These are phyloP conservation scores for Chrysoporthe cubensis DNA, from an alignment of 2,329 filamentous ascomycete species.

Conservation along the genomic window DNA sequence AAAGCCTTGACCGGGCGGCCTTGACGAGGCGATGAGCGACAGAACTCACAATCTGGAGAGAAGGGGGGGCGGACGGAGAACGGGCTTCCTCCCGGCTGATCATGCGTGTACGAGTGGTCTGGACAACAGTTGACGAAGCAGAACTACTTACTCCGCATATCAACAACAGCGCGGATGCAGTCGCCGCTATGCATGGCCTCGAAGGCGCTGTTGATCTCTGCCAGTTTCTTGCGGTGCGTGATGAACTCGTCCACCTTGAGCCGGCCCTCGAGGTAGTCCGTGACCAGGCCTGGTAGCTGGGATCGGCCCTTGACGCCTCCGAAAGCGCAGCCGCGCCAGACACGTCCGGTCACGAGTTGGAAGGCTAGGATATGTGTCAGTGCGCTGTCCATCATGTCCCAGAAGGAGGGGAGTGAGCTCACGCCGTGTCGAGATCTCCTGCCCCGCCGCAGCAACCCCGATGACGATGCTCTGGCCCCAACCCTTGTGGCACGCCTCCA, in stretches of 20 bases:
- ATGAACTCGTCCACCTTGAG: constrained; percentile 99
- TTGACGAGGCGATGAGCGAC: constrained; percentile 24
- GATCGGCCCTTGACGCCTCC: constrained; percentile 97
- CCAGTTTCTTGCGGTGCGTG: constrained; percentile 85
- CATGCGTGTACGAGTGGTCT: constrained; percentile 6
- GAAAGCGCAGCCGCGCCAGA: constrained; percentile 98
- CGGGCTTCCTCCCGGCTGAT: background rate
- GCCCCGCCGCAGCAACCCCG: constrained; percentile 92
- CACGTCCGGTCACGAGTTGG: constrained; percentile 96
- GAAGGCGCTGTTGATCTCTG: constrained; percentile 84
- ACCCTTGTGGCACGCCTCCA: constrained; percentile 98
- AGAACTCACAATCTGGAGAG: constrained; percentile 11
- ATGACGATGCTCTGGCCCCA: constrained; percentile 99
- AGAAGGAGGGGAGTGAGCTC: constrained; percentile 47
- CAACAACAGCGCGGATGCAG: constrained; percentile 93
- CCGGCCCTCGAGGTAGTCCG: constrained; percentile 85
- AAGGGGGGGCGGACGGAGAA: background rate
- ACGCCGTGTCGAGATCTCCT: constrained; percentile 94
- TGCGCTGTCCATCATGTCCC: background rate
- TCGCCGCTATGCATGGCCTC: constrained; percentile 94
- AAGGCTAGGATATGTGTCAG: constrained; percentile 66
- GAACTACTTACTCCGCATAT: constrained; percentile 50
- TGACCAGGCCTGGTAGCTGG: constrained; percentile 84
- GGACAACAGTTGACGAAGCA: background rate
- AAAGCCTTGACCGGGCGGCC: constrained; percentile 20